These are phyloP conservation scores for Lepiota venenata DNA, from an alignment of 768 basidiomycete species.

Conservation along the genomic window DNA sequence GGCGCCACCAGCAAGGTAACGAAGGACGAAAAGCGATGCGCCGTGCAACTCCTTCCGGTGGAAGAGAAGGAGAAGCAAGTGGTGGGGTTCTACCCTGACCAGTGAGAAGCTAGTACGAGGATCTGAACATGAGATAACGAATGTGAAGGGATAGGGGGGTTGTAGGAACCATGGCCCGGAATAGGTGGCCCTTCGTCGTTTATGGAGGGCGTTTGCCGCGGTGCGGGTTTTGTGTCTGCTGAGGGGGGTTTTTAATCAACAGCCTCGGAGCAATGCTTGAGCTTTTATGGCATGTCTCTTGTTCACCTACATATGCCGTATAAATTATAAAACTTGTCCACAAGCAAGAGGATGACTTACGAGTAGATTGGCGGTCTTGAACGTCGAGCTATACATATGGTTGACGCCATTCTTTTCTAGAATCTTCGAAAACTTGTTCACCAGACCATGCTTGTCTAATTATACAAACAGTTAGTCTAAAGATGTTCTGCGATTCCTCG, in stretches of 20 bases:
- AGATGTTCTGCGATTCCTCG: background rate
- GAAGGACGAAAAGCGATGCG: too few relatives aligned
- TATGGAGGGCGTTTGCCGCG: too few relatives aligned
- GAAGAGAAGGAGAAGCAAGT: too few relatives aligned
- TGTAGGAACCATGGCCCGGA: too few relatives aligned
- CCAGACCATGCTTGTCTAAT: constrained; percentile 73
- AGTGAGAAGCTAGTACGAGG: too few relatives aligned
- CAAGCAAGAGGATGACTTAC: constrained; percentile 31
- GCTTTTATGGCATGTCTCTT: constrained; percentile 56
- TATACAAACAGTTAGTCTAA: background rate
- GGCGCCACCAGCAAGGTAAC: too few relatives aligned
- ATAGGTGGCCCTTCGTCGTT: too few relatives aligned
- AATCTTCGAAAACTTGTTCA: constrained; percentile 71
- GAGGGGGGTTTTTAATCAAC: constrained; percentile 30
- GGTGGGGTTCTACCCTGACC: too few relatives aligned
- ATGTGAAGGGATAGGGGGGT: too few relatives aligned
- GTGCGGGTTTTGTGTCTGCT: background rate
- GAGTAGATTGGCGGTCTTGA: constrained; percentile 76
- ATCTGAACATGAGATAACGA: too few relatives aligned
- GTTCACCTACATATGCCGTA: constrained; percentile 38
- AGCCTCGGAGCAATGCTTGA: constrained; percentile 52
- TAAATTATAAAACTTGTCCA: constrained; percentile 1
- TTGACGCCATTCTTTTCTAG: constrained; percentile 73
- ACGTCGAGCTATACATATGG: constrained; percentile 85
- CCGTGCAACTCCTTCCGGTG: too few relatives aligned